Percentiles rank a stretch among this genome's conserved stretches.
phyloP scores from a whole-genome alignment of 176 grass and related monocot species.

The Carex parvula region DNA sequence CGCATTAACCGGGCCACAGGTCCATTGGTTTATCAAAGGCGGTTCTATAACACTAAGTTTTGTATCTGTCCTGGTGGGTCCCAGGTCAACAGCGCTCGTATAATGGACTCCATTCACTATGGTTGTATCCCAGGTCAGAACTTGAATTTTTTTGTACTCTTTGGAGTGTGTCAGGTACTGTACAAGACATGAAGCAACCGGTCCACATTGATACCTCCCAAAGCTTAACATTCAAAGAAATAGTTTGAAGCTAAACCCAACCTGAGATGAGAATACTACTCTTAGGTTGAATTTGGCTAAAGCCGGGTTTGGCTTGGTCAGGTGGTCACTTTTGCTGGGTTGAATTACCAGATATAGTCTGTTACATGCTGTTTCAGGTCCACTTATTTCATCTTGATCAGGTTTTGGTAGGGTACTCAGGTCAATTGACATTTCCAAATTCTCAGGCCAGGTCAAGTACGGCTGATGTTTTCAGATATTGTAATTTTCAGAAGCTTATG shows the following conservation, averaged over 20 bases:
- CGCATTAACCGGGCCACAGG: conserved; percentile 84
- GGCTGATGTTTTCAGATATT: no score
- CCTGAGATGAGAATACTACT: background rate
- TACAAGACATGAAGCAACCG: background rate
- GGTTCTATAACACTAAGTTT: conserved; percentile 90
- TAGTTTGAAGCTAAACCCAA: background rate
- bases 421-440: no score
- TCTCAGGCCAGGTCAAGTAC: no score
- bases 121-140: conserved; percentile 91
- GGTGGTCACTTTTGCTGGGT: background rate
- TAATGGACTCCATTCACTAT: conserved; percentile 95
- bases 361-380: background rate
- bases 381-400: background rate
- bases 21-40: conserved; percentile 84
- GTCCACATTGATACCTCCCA: background rate
- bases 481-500: background rate
- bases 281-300: background rate
- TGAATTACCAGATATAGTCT: background rate
- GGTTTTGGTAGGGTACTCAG: background rate
- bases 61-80: conserved; percentile 98
- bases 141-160: conserved; percentile 1
- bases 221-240: conserved; percentile 16
- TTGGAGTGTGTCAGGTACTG: background rate
- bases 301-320: background rate
- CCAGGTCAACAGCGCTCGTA: conserved; percentile 96